Evolutionary conservation across 345 rosid species (phyloP), one percentile per base, ranked within the genome.

Genomic region (Lepidium aucheri): DNA sequence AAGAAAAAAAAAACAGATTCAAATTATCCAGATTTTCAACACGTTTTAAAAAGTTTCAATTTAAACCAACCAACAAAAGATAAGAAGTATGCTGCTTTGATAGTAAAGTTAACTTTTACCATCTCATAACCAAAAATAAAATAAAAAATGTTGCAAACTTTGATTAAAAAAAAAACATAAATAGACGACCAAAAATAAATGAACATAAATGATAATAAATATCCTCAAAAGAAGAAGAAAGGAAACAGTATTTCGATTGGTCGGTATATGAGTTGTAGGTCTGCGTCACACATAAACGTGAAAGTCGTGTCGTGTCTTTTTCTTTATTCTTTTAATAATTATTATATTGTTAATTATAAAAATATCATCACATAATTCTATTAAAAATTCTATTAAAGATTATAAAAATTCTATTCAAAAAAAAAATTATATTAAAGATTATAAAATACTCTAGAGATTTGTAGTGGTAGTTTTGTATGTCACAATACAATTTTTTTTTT

Each of bases 281-380:
- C n/a, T n/a, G 24, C 64, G 52, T 55, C 65, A 64, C 24, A 33
- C 65, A 41, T 1, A 39, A 64, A 64, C 65, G 76, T 72, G 70
- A 38, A 72, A 64, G 70, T n/a, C 59, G 46, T 72, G 76, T 38
- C 59, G 39, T 72, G 76, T 38, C 63, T 45, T 63, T 62, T 33
- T 41, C 44, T 33, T 22, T 6, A 1, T 8, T 26, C 5, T 4
- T 33, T 22, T n/a, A 2, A 5, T n/a, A 2, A 5, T 26, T 26
- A 26, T 26, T 26, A 26, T 26, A 26, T 5, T 26, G 5, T 26
- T 4, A 5, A 26, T 26, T 26, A 26, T 26, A 26, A 26, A 5
- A 26, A 5, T 26, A 26, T 26, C 6, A 4, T 26, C 6, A 4
- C 30, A 26, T 26, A 26, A 26, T n/a, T n/a, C n/a, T n/a, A 20